Conservation (phyloP, 805 yeast genomes). For the Saccharomycopsis sp. region DNA sequence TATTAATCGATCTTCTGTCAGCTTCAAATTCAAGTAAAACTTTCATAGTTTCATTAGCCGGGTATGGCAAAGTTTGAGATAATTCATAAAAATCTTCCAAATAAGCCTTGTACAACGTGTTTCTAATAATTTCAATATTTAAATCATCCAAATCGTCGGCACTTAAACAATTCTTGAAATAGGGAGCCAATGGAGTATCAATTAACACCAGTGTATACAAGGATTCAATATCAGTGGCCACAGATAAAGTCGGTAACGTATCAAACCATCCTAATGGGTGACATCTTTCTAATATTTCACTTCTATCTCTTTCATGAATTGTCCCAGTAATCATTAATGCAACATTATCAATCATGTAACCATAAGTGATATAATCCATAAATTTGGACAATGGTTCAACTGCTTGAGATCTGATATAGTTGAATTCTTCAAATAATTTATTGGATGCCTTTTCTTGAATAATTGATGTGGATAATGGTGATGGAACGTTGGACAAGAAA, state of each 20-base stretch:
- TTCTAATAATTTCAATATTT: slow-evolving; percentile 91
- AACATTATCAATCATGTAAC: slow-evolving; percentile 98
- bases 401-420: slow-evolving; percentile 78
- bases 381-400: slow-evolving; percentile 73
- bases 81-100: slow-evolving; percentile 79
- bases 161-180: slow-evolving; percentile 81
- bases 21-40: slow-evolving; percentile 82
- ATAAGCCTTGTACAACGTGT: slow-evolving; percentile 86
- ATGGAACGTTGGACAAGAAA: slow-evolving; percentile 73
- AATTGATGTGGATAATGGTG: slow-evolving; percentile 78
- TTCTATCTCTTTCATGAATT: slow-evolving; percentile 85
- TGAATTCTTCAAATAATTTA: slow-evolving; percentile 76
- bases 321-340: slow-evolving; percentile 96
- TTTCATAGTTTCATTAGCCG: slow-evolving; percentile 77
- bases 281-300: slow-evolving; percentile 82
- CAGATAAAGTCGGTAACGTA: slow-evolving; percentile 88
- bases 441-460: slow-evolving; percentile 73
- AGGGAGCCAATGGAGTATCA: slow-evolving; percentile 97
- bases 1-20: slow-evolving; percentile 89
- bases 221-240: slow-evolving; percentile 93
- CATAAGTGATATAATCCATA: slow-evolving; percentile 88
- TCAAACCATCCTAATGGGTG: slow-evolving; percentile 99
- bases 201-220: slow-evolving; percentile 86
- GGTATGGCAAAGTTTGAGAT: slow-evolving; percentile 57
- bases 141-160: slow-evolving; percentile 86